Evolutionary conservation across 2,329 filamentous ascomycete species (phyloP), one percentile per base, ranked within the genome.

Genomic region (Geoglossum cookeanum): DNA sequence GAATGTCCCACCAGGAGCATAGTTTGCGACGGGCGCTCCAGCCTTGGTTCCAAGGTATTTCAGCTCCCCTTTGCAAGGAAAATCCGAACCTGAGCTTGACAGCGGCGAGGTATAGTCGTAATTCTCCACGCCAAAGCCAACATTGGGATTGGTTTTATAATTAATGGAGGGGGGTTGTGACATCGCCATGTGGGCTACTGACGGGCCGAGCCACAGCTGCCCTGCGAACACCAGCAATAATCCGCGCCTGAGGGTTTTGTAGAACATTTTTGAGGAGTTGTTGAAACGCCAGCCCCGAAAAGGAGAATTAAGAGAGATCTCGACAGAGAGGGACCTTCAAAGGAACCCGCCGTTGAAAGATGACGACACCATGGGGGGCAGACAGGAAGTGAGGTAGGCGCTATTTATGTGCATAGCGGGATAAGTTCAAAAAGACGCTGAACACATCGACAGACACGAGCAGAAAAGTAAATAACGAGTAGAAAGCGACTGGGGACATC

Each of bases 51-150:
- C 48, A 27, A 52, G 27, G n/a, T 52, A 52, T 52, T 52, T 52
- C 22, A 52, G 48, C 48, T 52, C 48, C 8, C 83, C 81, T 72
- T 95, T 90, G 80, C 92, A 97, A 0, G 92, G 92, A 66, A 86
- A 98, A 67, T 96, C 73, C 42, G 70, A 72, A 0, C 85, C 86
- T 39, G 67, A 66, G 0, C 70, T 68, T 0, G 66, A 63, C 0
- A 96, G 74, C 0, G 92, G 91, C 2, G 75, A 74, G 39, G 81
- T 86, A 72, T 87, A 87, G 63, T 78, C 78, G 72, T 84, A 87
- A 71, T 90, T 84, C 65, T 79, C 75, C 56, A 63, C 52, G 57
- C 75, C 69, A 57, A 70, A 69, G 11, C 63, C 61, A 39, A 68
- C 68, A 48, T 72, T 66, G n/a, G 72, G 71, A 62, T 78, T 74